A percentile compares a stretch with the other conserved stretches of the same genome.
These are phyloP conservation scores for Caryopteris hybrid DNA, from an alignment of 305 asterid genomes.

Conservation along the genomic window DNA sequence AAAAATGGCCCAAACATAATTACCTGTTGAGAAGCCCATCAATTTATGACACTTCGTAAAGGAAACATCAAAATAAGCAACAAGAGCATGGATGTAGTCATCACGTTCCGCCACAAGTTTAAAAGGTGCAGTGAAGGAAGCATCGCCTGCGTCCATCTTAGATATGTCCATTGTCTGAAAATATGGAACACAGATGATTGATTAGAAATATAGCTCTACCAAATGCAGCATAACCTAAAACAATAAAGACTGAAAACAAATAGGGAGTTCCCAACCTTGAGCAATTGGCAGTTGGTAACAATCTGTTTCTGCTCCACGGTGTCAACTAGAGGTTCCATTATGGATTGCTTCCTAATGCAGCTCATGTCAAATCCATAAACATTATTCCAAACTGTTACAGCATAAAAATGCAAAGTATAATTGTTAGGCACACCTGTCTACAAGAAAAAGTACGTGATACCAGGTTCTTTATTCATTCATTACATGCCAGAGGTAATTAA, in stretches of 20 bases:
- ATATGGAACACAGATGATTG: neutral
- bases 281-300: constrained; percentile 78
- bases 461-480: constrained; percentile 9
- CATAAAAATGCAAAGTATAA: constrained; percentile 6
- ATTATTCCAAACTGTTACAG: constrained; percentile 73
- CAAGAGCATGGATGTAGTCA: constrained; percentile 92
- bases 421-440: neutral
- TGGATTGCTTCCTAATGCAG: constrained; percentile 89
- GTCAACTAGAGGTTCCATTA: constrained; percentile 91
- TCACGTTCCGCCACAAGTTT: constrained; percentile 91
- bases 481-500: constrained; percentile 7
- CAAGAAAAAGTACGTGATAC: neutral
- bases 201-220: neutral
- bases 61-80: constrained; percentile 91
- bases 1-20: neutral
- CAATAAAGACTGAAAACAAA: neutral
- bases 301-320: constrained; percentile 86
- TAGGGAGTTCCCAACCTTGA: constrained; percentile 51
- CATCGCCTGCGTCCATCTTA: constrained; percentile 77
- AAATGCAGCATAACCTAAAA: neutral
- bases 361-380: constrained; percentile 96
- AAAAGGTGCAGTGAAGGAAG: constrained; percentile 88
- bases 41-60: constrained; percentile 83
- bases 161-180: constrained; percentile 92
- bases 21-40: constrained; percentile 95